phyloP scores from a whole-genome alignment of 2,329 filamentous ascomycete species.

The Aureobasidium sp. region DNA sequence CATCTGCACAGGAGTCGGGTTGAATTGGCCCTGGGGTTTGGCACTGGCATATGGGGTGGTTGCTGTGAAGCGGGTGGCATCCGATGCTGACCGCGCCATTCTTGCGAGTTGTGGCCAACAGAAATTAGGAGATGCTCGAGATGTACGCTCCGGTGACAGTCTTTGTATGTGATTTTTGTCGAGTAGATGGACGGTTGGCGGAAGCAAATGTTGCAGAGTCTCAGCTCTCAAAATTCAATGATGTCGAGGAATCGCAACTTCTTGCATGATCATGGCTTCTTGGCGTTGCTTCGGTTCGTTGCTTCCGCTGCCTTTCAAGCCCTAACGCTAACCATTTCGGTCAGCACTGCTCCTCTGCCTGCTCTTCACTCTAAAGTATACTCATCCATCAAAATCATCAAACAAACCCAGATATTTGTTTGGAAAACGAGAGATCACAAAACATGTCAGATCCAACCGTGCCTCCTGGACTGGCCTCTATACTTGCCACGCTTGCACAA shows the following conservation, averaged over 20 bases:
- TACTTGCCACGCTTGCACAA: constrained; percentile 30
- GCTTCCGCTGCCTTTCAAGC: background rate
- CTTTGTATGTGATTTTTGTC: background rate
- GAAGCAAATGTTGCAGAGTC: background rate
- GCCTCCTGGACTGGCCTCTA: constrained; percentile 27
- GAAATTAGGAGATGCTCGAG: too few species aligned
- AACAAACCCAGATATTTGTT: background rate
- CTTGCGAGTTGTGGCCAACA: background rate
- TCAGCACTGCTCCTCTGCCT: background rate
- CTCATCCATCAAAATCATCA: background rate
- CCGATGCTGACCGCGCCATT: constrained; percentile 63
- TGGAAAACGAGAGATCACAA: background rate
- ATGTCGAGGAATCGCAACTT: constrained; percentile 11
- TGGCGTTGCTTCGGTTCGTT: background rate
- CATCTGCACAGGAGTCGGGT: constrained; percentile 22
- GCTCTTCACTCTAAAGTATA: background rate
- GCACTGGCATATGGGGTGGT: constrained; percentile 64
- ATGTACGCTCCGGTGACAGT: background rate
- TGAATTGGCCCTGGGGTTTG: constrained; percentile 41
- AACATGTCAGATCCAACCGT: constrained; percentile 28
- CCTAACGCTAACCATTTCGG: constrained; percentile 12
- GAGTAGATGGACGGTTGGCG: background rate
- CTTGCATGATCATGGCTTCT: constrained; percentile 7
- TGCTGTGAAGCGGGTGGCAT: constrained; percentile 72
- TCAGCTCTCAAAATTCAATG: constrained; percentile 14